Percentiles rank a stretch among this genome's conserved stretches.
phyloP scores from a whole-genome alignment of 2,329 filamentous ascomycete genomes.

The Exophiala calicioides region DNA sequence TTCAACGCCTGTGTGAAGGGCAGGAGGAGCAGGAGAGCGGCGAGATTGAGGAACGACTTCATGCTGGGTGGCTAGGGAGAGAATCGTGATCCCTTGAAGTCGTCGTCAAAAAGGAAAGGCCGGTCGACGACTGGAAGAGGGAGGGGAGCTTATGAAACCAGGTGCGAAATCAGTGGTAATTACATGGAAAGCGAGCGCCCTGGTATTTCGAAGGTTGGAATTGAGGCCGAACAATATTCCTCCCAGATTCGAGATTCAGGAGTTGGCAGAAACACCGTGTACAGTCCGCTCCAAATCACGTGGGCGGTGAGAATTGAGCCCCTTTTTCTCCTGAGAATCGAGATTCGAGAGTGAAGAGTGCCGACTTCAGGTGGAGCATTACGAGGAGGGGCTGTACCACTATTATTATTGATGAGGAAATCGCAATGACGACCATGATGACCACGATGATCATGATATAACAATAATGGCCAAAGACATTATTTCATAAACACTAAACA shows the following conservation, averaged over 20 bases:
- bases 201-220: neutral
- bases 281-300: constrained; percentile 18
- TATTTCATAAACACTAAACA: too few relatives aligned
- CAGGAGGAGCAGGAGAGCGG: constrained; percentile 37
- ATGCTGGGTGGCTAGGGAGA: constrained; percentile 27
- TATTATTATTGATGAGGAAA: too few relatives aligned
- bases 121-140: constrained; percentile 1
- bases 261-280: constrained; percentile 20
- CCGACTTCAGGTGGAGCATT: too few relatives aligned
- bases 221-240: constrained; percentile 7
- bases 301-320: constrained; percentile 16
- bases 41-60: constrained; percentile 17
- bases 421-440: too few relatives aligned
- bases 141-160: neutral
- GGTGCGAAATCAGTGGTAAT: neutral
- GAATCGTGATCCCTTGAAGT: constrained; percentile 1
- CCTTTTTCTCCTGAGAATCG: constrained; percentile 15
- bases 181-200: neutral
- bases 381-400: too few relatives aligned
- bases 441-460: too few relatives aligned
- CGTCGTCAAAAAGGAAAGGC: constrained; percentile 1
- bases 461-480: too few relatives aligned
- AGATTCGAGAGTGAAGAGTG: too few relatives aligned
- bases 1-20: constrained; percentile 68
- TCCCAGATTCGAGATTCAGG: too few relatives aligned